Evolutionary conservation across 2,329 filamentous ascomycete species (phyloP), one percentile per base, ranked within the genome.

Genomic region (Knufia petricola): DNA sequence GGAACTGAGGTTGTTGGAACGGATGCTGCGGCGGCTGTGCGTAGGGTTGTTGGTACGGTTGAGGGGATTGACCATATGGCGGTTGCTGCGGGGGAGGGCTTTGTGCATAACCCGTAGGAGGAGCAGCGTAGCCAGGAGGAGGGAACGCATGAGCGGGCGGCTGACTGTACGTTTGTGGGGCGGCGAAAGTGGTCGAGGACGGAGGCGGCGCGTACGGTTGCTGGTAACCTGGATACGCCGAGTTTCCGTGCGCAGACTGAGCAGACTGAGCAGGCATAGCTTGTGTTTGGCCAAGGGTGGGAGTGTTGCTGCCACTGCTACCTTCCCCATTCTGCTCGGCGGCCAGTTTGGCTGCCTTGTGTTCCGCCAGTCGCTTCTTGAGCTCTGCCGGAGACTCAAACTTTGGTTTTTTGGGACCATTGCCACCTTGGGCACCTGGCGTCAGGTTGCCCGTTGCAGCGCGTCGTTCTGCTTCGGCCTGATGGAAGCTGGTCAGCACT

Each of bases 401-500:
- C 70, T 86, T 79, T 1, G 81, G 78, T 52, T 81, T 81, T 64
- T 87, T 83, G 58, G 48, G 46, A 46, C 46, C 62, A 31, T 71
- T 73, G 51, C 66, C 64, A 38, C 63, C 63, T 2, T 63, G 61
- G 41, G 75, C 72, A 1, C 84, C 84, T 0, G 85, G 79, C 15
- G 83, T 78, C 2, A 86, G 85, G 61, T 95, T 95, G 30, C 89
- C 90, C 1, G 88, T 94, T 7, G 80, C 77, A 42, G 84, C 81
- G 57, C 85, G 82, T 51, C 88, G 79, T 60, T 94, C 87, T 50
- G 85, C 84, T 66, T 94, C 86, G 21, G 82, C 82, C 63, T 87
- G 82, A 66, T 94, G 90, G 67, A 84, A 95, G 66, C 85, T 83
- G 59, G 86, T 79, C 55, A 88, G 80, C 63, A 96, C 87, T 60